These are phyloP conservation scores for Coffea humblotiana DNA, from an alignment of 305 asterid species.

Conservation along the genomic window DNA sequence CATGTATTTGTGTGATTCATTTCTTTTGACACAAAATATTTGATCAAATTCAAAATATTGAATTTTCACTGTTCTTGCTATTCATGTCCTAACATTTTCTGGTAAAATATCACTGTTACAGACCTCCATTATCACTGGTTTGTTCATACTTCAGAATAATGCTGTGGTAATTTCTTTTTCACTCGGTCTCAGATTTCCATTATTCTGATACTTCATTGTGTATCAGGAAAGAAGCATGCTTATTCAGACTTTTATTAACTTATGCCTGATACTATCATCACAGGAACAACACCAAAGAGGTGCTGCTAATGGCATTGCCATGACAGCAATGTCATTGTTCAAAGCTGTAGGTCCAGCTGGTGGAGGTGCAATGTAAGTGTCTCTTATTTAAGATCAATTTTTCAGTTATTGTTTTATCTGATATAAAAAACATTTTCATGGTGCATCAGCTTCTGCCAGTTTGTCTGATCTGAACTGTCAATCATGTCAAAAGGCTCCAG, in stretches of 20 bases:
- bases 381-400: constrained; percentile 5
- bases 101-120: constrained; percentile 13
- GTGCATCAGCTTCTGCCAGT: too few species aligned
- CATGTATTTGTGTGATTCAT: not conserved
- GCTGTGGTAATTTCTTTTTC: constrained; percentile 37
- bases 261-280: not conserved
- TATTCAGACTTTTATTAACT: not conserved
- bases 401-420: not conserved
- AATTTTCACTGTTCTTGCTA: not conserved
- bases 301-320: constrained; percentile 48
- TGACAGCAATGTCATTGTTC: constrained; percentile 42
- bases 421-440: not conserved
- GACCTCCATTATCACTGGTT: constrained; percentile 39
- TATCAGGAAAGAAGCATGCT: not conserved
- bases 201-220: not conserved
- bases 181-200: not conserved
- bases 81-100: constrained; percentile 1
- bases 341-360: constrained; percentile 43
- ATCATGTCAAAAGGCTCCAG: not conserved
- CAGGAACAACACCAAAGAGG: constrained; percentile 50
- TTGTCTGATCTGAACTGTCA: not conserved
- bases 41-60: not conserved
- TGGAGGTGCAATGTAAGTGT: constrained; percentile 44
- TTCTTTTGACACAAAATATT: too few species aligned
- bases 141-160: constrained; percentile 42